Conservation (phyloP, 2,329 filamentous ascomycete species). For the Elsinoe ampelina region DNA sequence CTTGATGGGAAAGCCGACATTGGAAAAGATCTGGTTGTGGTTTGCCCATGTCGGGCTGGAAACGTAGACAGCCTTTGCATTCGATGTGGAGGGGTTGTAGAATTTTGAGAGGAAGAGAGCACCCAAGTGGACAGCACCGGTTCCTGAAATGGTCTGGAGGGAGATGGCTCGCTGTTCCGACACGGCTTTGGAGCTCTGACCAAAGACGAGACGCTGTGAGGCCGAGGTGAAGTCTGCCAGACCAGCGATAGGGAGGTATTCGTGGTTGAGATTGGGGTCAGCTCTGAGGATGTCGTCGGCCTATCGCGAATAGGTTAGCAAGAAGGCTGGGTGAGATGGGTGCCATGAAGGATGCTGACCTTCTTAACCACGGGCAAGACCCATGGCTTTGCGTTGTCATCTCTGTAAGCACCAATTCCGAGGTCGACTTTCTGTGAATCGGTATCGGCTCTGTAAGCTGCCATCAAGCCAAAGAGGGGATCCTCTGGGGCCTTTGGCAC, state of each 20-base stretch:
- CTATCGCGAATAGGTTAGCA: constrained; percentile 38
- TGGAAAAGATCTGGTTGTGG: constrained; percentile 96
- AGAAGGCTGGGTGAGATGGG: constrained; percentile 54
- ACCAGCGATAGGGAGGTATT: constrained; percentile 95
- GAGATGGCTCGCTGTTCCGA: constrained; percentile 68
- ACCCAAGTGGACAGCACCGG: constrained; percentile 86
- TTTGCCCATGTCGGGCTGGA: constrained; percentile 97
- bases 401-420: constrained; percentile 90
- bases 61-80: constrained; percentile 68
- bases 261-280: constrained; percentile 88
- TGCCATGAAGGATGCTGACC: constrained; percentile 65
- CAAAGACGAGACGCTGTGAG: constrained; percentile 54
- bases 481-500: constrained; percentile 92
- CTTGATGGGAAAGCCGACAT: constrained; percentile 68
- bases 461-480: constrained; percentile 85
- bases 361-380: constrained; percentile 92
- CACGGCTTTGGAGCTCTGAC: constrained; percentile 45
- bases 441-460: constrained; percentile 70
- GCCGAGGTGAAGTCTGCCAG: constrained; percentile 81
- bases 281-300: constrained; percentile 81
- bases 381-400: constrained; percentile 94
- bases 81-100: constrained; percentile 54
- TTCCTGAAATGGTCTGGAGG: constrained; percentile 93
- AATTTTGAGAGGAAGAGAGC: constrained; percentile 91
- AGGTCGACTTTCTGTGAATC: constrained; percentile 79